Evolutionary conservation across 2,329 filamentous ascomycete species (phyloP), one percentile per base, ranked within the genome.

Genomic region (Ophiosphaerella narmari): DNA sequence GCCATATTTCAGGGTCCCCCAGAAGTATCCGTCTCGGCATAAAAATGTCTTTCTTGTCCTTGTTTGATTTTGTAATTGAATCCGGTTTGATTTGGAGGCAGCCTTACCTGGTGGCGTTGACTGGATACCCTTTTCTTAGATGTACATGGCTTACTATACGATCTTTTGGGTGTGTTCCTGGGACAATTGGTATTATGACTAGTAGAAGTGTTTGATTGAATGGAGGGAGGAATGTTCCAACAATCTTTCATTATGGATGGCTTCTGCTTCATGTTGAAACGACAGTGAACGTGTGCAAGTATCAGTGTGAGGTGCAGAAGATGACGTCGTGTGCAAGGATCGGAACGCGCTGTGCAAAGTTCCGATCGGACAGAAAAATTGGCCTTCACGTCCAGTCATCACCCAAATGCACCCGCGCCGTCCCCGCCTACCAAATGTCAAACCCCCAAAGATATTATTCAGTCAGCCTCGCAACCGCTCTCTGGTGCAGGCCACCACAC

Each of bases 351-450:
- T 49, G 37, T 48, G 47, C 43, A 26, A 41, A 38, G 54, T 64
- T 56, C 61, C 53, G 59, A 61, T 60, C 53, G 54, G 61, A 61
- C 58, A 59, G 54, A 63, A 58, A 60, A 52, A 66, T 68, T 63
- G 58, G 56, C 50, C 48, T 49, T 47, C 54, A 58, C 46, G 47
- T 55, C 53, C 57, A 61, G 59, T 63, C 60, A 60, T 59, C 67
- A 55, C 47, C 63, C 60, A 62, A 50, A 71, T 71, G 69, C 62
- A 46, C 61, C 67, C 56, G 59, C 63, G 53, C 49, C 48, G 39
- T 51, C 53, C 65, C 53, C 63, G 60, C 59, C 44, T 67, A 58
- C 62, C 68, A 71, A 71, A 72, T 72, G 69, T 71, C 57, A 64
- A 55, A 49, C 34, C 54, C 49, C 59, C 57, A 54, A 49, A 35